Evolutionary conservation across 805 yeast genomes (phyloP), one percentile per base, ranked within the genome.

Genomic region (Ogataea corticis): DNA sequence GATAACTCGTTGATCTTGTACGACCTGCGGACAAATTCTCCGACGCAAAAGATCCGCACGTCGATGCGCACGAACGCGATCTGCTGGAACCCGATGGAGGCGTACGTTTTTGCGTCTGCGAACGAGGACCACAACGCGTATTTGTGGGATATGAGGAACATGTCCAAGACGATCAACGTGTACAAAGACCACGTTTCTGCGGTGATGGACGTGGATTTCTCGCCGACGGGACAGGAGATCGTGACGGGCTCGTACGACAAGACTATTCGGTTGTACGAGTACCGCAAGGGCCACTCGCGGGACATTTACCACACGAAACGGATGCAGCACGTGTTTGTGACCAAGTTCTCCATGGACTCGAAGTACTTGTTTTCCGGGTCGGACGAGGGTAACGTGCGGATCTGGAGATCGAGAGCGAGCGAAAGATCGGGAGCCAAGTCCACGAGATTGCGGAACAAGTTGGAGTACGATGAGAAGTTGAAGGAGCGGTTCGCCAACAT

Each of bases 21-120:
- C 65, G 99, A 94, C 66, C 72, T 88, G 40, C 80, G 99, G 59
- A 88, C 97, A 6, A 82, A 87, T 58, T 77, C 96, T 2, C 97
- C 99, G 12, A 82, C 95, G 4, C 98, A 95, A 67, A 92, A 91
- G 65, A 79, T 92, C 48, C 86, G 85, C 38, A 87, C 94, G 21
- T 71, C 81, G 15, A 73, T 94, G 77, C 77, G 95, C 58, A 87
- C 91, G 15, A 94, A 94, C 66, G 75, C 92, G 38, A 75, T 94
- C 19, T 77, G 90, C 45, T 94, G 98, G 98, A 94, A 94, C 68
- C 99, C 99, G 4, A 87, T 94, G 85, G 98, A 94, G 67, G 96
- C 98, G 1, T 94, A 80, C 69, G 82, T 86, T 61, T 92, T 94
- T 70, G 97, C 91, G 14, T 81, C 87, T 33, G 98, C 89, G 2